Conservation (phyloP, 1,139 yeast species). For the Wickerhamomyces sp. region DNA sequence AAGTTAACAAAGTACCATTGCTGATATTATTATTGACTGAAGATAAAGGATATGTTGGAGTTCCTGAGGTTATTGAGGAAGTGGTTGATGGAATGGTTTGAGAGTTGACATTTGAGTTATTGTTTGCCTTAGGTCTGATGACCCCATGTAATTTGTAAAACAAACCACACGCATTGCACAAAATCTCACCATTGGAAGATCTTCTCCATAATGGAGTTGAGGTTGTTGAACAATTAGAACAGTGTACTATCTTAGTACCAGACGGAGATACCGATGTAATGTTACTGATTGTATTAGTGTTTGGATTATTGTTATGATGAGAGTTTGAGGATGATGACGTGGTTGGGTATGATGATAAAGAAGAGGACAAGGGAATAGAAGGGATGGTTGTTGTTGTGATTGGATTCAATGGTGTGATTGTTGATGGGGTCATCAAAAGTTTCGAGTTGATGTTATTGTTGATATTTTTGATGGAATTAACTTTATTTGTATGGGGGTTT, state of each 20-base stretch:
- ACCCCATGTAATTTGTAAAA: conserved; percentile 87
- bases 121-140: conserved; percentile 53
- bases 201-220: conserved; percentile 94
- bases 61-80: background rate
- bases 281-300: background rate
- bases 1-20: background rate
- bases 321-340: background rate
- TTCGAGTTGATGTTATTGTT: background rate
- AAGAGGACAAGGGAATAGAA: background rate
- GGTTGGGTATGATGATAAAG: background rate
- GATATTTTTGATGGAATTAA: background rate
- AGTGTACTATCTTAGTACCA: conserved; percentile 23
- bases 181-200: conserved; percentile 81
- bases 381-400: background rate
- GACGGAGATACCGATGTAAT: background rate
- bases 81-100: background rate
- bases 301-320: background rate
- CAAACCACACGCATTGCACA: conserved; percentile 92
- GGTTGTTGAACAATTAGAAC: conserved; percentile 83
- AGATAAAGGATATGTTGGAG: background rate
- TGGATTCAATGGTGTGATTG: background rate
- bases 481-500: background rate
- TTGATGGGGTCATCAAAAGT: background rate
- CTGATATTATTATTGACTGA: background rate
- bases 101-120: background rate